These are phyloP conservation scores for Stagonosporopsis chrysanthemi DNA, from an alignment of 2,329 filamentous ascomycete genomes.

Conservation along the genomic window DNA sequence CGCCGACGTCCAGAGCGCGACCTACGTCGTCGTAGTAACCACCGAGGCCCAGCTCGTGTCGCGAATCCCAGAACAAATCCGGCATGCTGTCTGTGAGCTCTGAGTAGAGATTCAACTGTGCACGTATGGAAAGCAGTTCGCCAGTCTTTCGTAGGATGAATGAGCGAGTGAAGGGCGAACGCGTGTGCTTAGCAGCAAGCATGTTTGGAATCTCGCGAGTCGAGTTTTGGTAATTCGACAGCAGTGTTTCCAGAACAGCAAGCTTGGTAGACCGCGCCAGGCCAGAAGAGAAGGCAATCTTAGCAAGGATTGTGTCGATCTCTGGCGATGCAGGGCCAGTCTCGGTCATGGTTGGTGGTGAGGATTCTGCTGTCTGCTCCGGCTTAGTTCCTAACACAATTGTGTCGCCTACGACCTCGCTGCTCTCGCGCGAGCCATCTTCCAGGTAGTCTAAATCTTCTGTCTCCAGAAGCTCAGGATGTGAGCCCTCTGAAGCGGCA, in stretches of 20 bases:
- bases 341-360: slow-evolving; percentile 51
- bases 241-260: slow-evolving; percentile 83
- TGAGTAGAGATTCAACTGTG: slow-evolving; percentile 94
- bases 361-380: slow-evolving; percentile 27
- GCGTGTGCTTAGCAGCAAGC: slow-evolving; percentile 70
- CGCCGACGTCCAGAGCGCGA: slow-evolving; percentile 85
- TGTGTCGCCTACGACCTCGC: slow-evolving; percentile 82
- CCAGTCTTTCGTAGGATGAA: slow-evolving; percentile 95
- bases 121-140: slow-evolving; percentile 85
- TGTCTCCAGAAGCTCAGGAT: slow-evolving; percentile 76
- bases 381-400: slow-evolving; percentile 84
- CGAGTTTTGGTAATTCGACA: slow-evolving; percentile 85
- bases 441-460: slow-evolving; percentile 89
- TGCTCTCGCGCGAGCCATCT: slow-evolving; percentile 75
- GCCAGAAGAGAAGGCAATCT: slow-evolving; percentile 95
- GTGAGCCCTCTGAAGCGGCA: slow-evolving; percentile 77
- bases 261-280: slow-evolving; percentile 92
- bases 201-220: slow-evolving; percentile 83
- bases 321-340: slow-evolving; percentile 36
- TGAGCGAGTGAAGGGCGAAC: slow-evolving; percentile 64
- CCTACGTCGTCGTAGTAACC: slow-evolving; percentile 96
- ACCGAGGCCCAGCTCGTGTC: slow-evolving; percentile 87
- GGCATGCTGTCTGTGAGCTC: slow-evolving; percentile 94
- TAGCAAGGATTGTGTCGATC: slow-evolving; percentile 76
- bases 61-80: slow-evolving; percentile 95